These are phyloP conservation scores for Tanozyma kutaoensis DNA, from an alignment of 805 yeast species.

Conservation along the genomic window DNA sequence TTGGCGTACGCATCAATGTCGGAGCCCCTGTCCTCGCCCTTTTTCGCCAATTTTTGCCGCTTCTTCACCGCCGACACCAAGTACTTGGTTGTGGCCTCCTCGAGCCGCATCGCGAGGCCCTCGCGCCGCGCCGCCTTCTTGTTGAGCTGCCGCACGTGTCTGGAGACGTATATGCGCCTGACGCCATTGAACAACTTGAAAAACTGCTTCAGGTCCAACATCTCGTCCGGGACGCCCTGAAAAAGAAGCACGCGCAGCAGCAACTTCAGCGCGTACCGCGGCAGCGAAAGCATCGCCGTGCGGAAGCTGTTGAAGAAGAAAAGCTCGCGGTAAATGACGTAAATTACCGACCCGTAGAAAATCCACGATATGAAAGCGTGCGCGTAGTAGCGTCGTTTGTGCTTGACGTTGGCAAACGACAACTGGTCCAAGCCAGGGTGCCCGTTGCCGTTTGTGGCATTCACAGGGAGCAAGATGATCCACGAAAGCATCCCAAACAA, in stretches of 20 bases:
- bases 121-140: slow-evolving; percentile 47
- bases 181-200: slow-evolving; percentile 73
- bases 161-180: slow-evolving; percentile 65
- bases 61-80: slow-evolving; percentile 52
- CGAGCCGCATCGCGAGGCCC: slow-evolving; percentile 46
- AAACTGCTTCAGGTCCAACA: slow-evolving; percentile 60
- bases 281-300: slow-evolving; percentile 67
- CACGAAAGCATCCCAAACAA: slow-evolving; percentile 33
- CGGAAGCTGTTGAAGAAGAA: slow-evolving; percentile 65
- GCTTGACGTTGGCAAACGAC: slow-evolving; percentile 62
- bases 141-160: slow-evolving; percentile 45
- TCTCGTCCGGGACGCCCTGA: slow-evolving; percentile 70
- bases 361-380: slow-evolving; percentile 76
- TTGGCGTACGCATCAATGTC: slow-evolving; percentile 37
- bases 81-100: slow-evolving; percentile 46
- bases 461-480: slow-evolving; percentile 72
- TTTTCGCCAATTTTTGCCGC: slow-evolving; percentile 52
- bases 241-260: slow-evolving; percentile 75
- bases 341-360: slow-evolving; percentile 58
- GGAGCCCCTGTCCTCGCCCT: slow-evolving; percentile 24
- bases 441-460: slow-evolving; percentile 48
- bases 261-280: slow-evolving; percentile 60
- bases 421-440: slow-evolving; percentile 60
- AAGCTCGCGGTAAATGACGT: slow-evolving; percentile 71
- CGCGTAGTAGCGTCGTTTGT: slow-evolving; percentile 60